Evolutionary conservation across 2,329 filamentous ascomycete species (phyloP), one percentile per base, ranked within the genome.

Genomic region (Microcyclospora pomicola): DNA sequence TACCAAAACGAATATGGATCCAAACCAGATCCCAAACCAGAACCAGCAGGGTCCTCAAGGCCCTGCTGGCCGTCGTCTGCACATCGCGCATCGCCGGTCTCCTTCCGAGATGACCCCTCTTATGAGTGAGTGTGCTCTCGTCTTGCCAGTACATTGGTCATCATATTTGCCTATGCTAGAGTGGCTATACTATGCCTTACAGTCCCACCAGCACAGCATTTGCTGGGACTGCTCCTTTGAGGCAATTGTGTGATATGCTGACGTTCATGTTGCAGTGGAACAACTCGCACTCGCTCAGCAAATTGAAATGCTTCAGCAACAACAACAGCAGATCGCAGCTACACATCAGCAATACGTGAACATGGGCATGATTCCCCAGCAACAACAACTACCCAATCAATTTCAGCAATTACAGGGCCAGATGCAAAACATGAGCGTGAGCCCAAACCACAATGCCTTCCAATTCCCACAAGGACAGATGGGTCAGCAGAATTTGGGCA

Each of bases 331-430:
- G 61, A 92, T 96, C 58, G 84, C 92, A 65, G 85, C 85, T 52
- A 91, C 85, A 47, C 86, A 95, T 58, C 87, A 95, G 65, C 88
- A 96, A 66, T 95, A 94, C 69, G 81, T 94, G 55, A 94, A 91
- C 62, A 87, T 95, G 82, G 85, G 85, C 61, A 86, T 96, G 73
- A 79, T 96, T 54, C 80, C 82, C 50, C 80, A 83, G 37, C 81
- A 82, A 54, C 88, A 95, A 65, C 73, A 77, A 50, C 69, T 95
- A 42, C 77, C 75, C 50, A 77, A 76, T 49, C 73, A 72, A 53
- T 91, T 83, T 69, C 81, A 80, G 66, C 80, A 79, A 55, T 68
- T 87, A 62, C 86, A 88, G 65, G 74, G 75, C 43, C 75, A 79
- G 60, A 81, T 94, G 72, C 69, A 77, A 51, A 84, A 82, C 55